phyloP scores from a whole-genome alignment of 768 basidiomycete species.

The Candolleomyces eurysporus region DNA sequence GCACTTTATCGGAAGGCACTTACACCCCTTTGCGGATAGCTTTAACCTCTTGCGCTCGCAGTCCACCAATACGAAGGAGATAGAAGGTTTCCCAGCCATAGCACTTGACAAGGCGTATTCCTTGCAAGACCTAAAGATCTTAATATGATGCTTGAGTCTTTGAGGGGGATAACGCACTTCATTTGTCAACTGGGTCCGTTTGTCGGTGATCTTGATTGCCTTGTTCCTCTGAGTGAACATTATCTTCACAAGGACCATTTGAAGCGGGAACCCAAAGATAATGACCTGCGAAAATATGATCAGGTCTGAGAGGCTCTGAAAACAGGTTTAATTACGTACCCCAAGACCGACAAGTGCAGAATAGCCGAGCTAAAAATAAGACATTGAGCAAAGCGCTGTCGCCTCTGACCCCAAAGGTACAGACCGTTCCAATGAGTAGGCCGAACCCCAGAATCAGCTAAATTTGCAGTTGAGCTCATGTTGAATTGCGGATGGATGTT shows the following conservation, averaged over 20 bases:
- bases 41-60: constrained; percentile 37
- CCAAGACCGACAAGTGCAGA: constrained; percentile 67
- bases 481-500: not conserved
- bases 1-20: constrained; percentile 12
- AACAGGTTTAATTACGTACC: not conserved
- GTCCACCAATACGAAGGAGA: constrained; percentile 36
- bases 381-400: not conserved
- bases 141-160: not conserved
- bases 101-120: constrained; percentile 63
- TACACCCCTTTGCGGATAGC: constrained; percentile 29
- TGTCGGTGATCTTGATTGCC: constrained; percentile 64
- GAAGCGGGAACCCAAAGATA: constrained; percentile 57
- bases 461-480: not conserved
- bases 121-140: constrained; percentile 48
- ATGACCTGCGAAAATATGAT: constrained; percentile 27
- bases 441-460: constrained; percentile 58
- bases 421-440: constrained; percentile 57
- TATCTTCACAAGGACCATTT: constrained; percentile 47
- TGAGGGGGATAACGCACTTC: constrained; percentile 30
- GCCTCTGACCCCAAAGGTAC: constrained; percentile 10
- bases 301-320: no score
- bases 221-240: constrained; percentile 55
- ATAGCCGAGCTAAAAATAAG: constrained; percentile 52
- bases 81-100: constrained; percentile 62
- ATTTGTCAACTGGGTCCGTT: constrained; percentile 59